Evolutionary conservation across 1,284 basidiomycete genomes (phyloP), one percentile per base, ranked within the genome.

Genomic region (Puccinia sorghi): DNA sequence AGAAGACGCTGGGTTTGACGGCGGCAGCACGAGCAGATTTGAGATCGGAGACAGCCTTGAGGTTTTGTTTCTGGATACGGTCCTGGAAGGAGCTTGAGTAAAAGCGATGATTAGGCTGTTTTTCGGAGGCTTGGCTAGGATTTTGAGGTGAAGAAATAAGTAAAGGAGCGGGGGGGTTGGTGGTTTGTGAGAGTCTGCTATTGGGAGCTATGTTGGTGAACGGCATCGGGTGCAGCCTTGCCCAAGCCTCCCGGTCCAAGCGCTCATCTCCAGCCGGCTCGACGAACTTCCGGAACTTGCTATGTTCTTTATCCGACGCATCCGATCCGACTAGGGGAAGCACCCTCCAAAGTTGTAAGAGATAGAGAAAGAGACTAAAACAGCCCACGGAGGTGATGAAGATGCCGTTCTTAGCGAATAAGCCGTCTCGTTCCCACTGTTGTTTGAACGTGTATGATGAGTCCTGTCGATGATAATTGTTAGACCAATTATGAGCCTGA

Each of bases 161-260:
- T 7, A 59, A 1, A 8, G 57, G 57, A 17, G 64, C n/a, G 12
- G 43, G 43, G 25, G 64, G 25, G 20, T 9, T 20, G 7, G 43
- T 27, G 64, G 64, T 37, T 32, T 32, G 32, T 32, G 32, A 67
- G 25, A 43, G 22, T 66, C 63, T 4, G 43, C 2, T 56, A 8
- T 37, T 64, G n/a, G 20, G 22, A 25, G 9, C 6, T 66, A 25
- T 25, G 9, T 50, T 54, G 20, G 32, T 71, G 69, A 71, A 71
- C 48, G 54, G 46, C 20, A 71, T 73, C 15, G 72, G 1, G 11
- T n/a, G 13, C 7, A 50, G 17, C 32, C 63, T 59, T 12, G 39
- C 1, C 73, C 73, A 75, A n/a, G 73, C 73, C 32, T 75, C 73
- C 25, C 54, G 37, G 39, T 75, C 73, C 27, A 75, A 54, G 43